These are phyloP conservation scores for Pisolithus sp. DNA, from an alignment of 768 basidiomycete genomes.

Conservation along the genomic window DNA sequence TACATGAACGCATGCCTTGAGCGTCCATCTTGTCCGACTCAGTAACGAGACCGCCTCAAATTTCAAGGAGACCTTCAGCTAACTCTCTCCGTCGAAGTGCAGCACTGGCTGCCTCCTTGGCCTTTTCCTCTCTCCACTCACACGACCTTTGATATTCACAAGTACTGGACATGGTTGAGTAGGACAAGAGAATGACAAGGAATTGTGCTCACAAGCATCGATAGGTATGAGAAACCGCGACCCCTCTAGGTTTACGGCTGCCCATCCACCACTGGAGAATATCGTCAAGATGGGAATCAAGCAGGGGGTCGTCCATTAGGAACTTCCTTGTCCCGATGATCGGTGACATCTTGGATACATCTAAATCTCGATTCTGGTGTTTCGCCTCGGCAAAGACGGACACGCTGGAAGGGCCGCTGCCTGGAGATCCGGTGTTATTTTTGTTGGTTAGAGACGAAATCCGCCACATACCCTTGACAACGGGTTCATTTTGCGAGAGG, in stretches of 20 bases:
- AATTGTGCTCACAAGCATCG: slow-evolving; percentile 57
- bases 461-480: slow-evolving; percentile 7
- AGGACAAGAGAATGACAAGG: not conserved
- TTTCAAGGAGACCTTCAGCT: not conserved
- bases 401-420: not conserved
- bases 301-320: slow-evolving; percentile 40
- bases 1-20: too few species aligned
- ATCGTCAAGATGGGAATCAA: slow-evolving; percentile 48
- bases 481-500: not conserved
- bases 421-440: not conserved
- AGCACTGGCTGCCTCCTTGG: slow-evolving; percentile 27
- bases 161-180: slow-evolving; percentile 31
- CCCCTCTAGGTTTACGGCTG: slow-evolving; percentile 60
- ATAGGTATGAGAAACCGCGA: slow-evolving; percentile 47
- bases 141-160: slow-evolving; percentile 74
- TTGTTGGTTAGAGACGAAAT: not conserved
- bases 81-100: not conserved
- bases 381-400: not conserved
- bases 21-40: too few species aligned
- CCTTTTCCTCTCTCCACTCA: slow-evolving; percentile 65
- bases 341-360: slow-evolving; percentile 14
- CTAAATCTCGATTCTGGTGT: not conserved
- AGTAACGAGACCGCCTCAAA: not conserved
- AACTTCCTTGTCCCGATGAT: slow-evolving; percentile 69
- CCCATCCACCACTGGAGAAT: slow-evolving; percentile 76